Evolutionary conservation across 1,139 yeast genomes (phyloP).

Genomic region (Scheffersomyces lignicola): DNA sequence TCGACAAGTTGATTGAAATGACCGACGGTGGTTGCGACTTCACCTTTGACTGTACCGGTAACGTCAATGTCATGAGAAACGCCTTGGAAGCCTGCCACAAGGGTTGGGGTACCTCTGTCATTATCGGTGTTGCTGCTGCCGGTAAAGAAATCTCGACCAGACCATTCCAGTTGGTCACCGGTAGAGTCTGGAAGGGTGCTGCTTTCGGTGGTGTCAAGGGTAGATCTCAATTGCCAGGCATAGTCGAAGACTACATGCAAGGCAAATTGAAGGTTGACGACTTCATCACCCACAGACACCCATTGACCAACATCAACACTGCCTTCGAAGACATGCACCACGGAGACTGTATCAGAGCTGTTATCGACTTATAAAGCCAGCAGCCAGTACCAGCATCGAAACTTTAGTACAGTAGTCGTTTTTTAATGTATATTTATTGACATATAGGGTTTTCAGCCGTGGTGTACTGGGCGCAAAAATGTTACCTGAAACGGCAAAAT

Average conservation of each 20-base stretch:
- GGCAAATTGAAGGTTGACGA: slow-evolving; percentile 92
- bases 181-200: slow-evolving; percentile 98
- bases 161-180: slow-evolving; percentile 98
- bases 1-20: slow-evolving; percentile 79
- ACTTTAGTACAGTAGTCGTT: too few species aligned
- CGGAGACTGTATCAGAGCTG: slow-evolving; percentile 94
- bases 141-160: slow-evolving; percentile 95
- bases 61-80: slow-evolving; percentile 88
- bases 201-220: slow-evolving; percentile 99
- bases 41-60: slow-evolving; percentile 98
- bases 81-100: slow-evolving; percentile 97
- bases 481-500: too few species aligned
- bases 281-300: slow-evolving; percentile 88
- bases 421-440: too few species aligned
- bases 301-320: slow-evolving; percentile 72
- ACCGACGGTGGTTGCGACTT: slow-evolving; percentile 96
- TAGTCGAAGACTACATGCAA: slow-evolving; percentile 79
- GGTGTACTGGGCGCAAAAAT: too few species aligned
- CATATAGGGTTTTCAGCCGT: too few species aligned
- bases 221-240: slow-evolving; percentile 88
- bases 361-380: slow-evolving; percentile 44
- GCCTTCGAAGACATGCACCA: slow-evolving; percentile 95
- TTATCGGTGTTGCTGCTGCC: slow-evolving; percentile 98
- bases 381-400: slow-evolving; percentile 2
- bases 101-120: slow-evolving; percentile 96